Evolutionary conservation across 2,329 filamentous ascomycete species (phyloP), one percentile per base, ranked within the genome.

Genomic region (Diaporthe sp.): DNA sequence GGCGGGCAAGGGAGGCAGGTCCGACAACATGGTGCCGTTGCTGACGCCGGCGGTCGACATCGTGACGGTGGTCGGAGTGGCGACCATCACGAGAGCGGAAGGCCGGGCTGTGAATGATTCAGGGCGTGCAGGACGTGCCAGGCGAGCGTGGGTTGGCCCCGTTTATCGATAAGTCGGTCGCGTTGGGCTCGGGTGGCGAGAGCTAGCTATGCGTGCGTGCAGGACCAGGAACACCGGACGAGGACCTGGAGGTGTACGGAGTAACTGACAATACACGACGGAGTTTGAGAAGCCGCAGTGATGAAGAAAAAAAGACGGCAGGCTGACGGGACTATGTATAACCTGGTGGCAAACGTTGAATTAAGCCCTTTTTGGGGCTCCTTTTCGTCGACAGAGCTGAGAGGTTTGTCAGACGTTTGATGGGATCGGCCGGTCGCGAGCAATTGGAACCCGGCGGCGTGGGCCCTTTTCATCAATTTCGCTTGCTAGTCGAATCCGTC

Each of bases 1-100:
- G n/a, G 89, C 85, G 66, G 97, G 96, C 58, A 98, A 92, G 70
- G 96, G 94, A 78, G 96, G 96, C 71, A 98, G 90, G 80, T 92
- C 91, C 84, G 87, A 88, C 77, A 86, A 82, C 78, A 90, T 82
- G 25, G 89, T 89, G 73, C 86, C 82, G 82, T 91, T 92, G 81
- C 87, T 87, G 80, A 79, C 79, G 79, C 81, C 79, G 76, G 81
- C 78, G 71, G 80, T 78, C 58, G 83, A 76, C 85, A 88, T 87
- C 79, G 79, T 80, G 80, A 82, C 78, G 76, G 81, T 79, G 74
- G 80, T 78, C 58, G 83, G 82, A 77, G 83, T 79, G 81, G 86
- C 85, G 77, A 83, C 83, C 86, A 87, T 87, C 81, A 73, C 76
- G 61, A 70, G 45, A 50, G 58, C 35, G 55, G 42, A 60, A 47